phyloP scores from a whole-genome alignment of 768 basidiomycete species.

The Hygrophorus russula region DNA sequence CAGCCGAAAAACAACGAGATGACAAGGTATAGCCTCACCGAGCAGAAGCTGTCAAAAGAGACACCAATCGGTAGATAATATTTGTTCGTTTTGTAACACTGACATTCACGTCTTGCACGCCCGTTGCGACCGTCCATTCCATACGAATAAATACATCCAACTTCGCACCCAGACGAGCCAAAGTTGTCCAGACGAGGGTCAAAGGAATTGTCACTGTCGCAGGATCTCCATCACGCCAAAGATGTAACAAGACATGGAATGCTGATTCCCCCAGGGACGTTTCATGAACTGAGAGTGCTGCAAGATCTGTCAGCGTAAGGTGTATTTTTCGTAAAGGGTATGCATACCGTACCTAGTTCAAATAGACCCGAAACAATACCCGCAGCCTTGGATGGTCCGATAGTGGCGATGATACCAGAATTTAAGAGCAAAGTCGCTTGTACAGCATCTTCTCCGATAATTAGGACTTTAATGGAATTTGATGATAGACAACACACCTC shows the following conservation, averaged over 20 bases:
- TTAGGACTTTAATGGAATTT: constrained; percentile 2
- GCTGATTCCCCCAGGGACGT: constrained; percentile 15
- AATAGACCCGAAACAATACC: constrained; percentile 29
- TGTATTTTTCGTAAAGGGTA: constrained; percentile 9
- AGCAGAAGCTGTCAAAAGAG: constrained; percentile 30
- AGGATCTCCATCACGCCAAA: constrained; percentile 16
- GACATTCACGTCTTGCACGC: constrained; percentile 4
- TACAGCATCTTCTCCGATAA: constrained; percentile 22
- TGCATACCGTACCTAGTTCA: constrained; percentile 24
- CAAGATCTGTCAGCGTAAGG: constrained; percentile 9
- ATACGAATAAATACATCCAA: constrained; percentile 20
- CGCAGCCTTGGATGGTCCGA: constrained; percentile 18
- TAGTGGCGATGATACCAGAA: constrained; percentile 25
- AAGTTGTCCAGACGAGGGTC: constrained; percentile 20
- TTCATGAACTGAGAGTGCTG: constrained; percentile 19
- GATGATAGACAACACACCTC: constrained; percentile 20
- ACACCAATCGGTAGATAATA: constrained; percentile 29
- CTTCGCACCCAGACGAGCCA: constrained; percentile 36
- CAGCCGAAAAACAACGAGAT: not conserved
- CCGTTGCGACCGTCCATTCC: constrained; percentile 16
- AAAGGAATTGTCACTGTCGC: constrained; percentile 20
- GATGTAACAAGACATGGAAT: constrained; percentile 20
- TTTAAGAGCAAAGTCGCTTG: constrained; percentile 29
- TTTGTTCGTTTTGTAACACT: constrained; percentile 16
- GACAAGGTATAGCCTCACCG: constrained; percentile 23